Base-by-base conservation (phyloP, 257 asterid species). In the Solanum pimpinellifolium region DNA sequence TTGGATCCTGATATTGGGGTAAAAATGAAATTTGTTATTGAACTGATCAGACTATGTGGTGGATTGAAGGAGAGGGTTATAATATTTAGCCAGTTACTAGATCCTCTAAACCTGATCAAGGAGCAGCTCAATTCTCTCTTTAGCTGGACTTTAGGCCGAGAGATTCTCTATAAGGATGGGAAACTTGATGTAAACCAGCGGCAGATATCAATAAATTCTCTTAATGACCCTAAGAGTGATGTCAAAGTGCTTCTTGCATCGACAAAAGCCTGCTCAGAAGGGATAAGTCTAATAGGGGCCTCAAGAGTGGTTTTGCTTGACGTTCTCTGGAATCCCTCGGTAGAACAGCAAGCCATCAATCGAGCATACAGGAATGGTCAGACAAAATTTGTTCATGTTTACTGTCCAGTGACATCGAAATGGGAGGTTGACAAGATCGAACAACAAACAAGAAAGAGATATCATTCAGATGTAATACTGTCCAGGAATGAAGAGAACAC, bases 311-410 rank as follows among this genome's bases (percentile, higher is more conserved):
- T 96, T 29, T 72, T 95, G 85, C 94, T 96, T 10, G 98, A 95
- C 84, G 95, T 94, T 20, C 93, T 88, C 5, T 96, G 98, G 98
- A 96, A 96, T 68, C 98, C 98, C 1, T 89, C 98, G 0, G 95
- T 94, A 1, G 92, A 94, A 72, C 88, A 92, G 70, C 98, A 95
- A 88, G 98, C 98, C n/a, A 91, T 94, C 3, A 89, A 97, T 89
- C 89, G 98, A 16, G 98, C 98, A 3, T 94, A 95, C 83, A 90
- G 97, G 91, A 90, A 93, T 6, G 98, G 99, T 1, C 98, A 95
- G 68, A 92, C 91, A 80, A 94, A 90, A 84, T 21, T 90, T 27
- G 98, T 96, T 11, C 90, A 94, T 83, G 95, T 92, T 2, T 96
- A 96, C 85, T 95, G 91, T 77, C 60, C 95, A 89, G 89, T 95